phyloP scores from a whole-genome alignment of 192 early-diverging fungal genomes.

The Fimicolochytrium jonesii region DNA sequence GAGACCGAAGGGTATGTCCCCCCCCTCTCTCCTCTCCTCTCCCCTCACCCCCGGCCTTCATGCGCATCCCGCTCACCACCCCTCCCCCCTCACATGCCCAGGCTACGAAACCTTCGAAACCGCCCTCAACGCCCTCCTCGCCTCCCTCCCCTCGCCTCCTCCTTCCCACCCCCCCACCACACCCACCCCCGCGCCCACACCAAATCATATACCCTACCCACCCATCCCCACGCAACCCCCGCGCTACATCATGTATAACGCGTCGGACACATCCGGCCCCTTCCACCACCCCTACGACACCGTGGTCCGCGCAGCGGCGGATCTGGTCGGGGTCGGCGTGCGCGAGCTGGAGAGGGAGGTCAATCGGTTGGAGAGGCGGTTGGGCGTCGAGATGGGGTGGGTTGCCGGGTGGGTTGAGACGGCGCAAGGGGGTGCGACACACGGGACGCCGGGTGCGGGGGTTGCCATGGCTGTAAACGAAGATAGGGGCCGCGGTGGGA shows the following conservation, averaged over 20 bases:
- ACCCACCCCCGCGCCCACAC: neutral
- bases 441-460: no score
- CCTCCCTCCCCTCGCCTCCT: neutral
- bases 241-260: constrained; percentile 2
- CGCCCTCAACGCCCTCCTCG: neutral
- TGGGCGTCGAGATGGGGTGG: neutral
- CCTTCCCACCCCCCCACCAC: neutral
- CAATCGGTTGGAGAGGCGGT: neutral
- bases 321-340: neutral
- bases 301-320: neutral
- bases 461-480: no score
- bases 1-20: constrained; percentile 1
- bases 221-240: neutral
- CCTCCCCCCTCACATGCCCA: neutral
- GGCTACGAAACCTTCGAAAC: constrained; percentile 5
- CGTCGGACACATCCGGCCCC: neutral
- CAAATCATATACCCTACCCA: no score
- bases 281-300: constrained; percentile 11
- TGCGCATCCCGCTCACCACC: neutral
- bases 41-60: neutral
- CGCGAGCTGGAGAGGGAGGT: neutral
- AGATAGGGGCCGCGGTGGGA: no score
- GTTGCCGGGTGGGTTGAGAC: no score
- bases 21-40: neutral
- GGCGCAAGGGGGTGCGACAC: no score